Evolutionary conservation across 1,139 yeast species (phyloP).

Genomic region (Candida glucosophila): DNA sequence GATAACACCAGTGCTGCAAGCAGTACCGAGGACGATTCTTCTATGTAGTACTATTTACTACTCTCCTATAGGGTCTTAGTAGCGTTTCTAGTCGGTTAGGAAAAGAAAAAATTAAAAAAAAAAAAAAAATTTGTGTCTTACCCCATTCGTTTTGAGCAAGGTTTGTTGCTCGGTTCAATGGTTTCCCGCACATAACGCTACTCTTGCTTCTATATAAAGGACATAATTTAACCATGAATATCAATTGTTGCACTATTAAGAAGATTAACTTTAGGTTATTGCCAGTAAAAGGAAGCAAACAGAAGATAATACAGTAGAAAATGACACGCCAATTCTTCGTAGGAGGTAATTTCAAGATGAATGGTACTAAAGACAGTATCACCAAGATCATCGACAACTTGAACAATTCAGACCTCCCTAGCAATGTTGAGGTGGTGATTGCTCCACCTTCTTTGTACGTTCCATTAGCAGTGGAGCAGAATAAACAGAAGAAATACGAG

Average conservation of each 20-base stretch:
- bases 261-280: no score
- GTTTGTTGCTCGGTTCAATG: no score
- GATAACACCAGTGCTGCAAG: no score
- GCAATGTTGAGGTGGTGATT: conserved; percentile 80
- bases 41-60: no score
- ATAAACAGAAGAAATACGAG: conserved; percentile 64
- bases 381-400: conserved; percentile 74
- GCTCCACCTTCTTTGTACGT: conserved; percentile 96
- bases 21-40: no score
- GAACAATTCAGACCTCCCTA: conserved; percentile 68
- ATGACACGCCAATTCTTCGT: conserved; percentile 91
- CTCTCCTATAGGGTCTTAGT: no score
- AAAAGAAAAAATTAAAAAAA: no score
- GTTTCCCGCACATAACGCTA: no score
- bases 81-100: neutral
- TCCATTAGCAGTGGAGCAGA: conserved; percentile 59
- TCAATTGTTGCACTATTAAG: no score
- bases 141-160: neutral
- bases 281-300: conserved; percentile 1
- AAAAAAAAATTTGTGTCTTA: neutral
- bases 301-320: conserved; percentile 3
- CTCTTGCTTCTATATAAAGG: no score
- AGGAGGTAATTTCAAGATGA: conserved; percentile 99
- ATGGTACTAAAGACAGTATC: conserved; percentile 87
- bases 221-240: no score